Conservation (phyloP, 768 basidiomycete genomes). For the Antrodiella citrinella region DNA sequence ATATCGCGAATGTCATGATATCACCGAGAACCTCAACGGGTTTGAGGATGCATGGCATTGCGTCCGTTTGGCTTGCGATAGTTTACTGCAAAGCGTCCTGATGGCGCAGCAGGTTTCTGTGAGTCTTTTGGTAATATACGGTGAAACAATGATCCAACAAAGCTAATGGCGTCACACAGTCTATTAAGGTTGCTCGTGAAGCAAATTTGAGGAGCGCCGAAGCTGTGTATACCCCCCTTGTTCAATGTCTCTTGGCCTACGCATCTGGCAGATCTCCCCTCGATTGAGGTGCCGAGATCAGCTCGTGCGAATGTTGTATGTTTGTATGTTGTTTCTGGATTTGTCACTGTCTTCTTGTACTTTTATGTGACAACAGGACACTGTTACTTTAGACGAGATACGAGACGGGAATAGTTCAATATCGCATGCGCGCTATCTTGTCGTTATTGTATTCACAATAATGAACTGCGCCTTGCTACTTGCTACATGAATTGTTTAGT, state of each 20-base stretch:
- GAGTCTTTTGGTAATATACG: too few species aligned
- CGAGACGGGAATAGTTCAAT: too few species aligned
- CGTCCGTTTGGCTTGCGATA: constrained; percentile 15
- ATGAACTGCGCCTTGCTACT: too few species aligned
- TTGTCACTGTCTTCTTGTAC: too few species aligned
- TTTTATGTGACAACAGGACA: too few species aligned
- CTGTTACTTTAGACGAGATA: too few species aligned
- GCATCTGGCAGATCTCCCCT: constrained; percentile 16
- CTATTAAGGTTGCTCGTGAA: constrained; percentile 12
- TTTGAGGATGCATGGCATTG: constrained; percentile 24
- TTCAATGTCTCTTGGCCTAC: constrained; percentile 21
- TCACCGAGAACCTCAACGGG: constrained; percentile 14
- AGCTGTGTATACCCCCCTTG: constrained; percentile 17
- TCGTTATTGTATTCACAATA: too few species aligned
- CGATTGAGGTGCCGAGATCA: neutral
- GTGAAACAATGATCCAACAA: too few species aligned
- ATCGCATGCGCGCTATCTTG: too few species aligned
- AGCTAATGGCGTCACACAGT: too few species aligned
- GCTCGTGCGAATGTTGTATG: neutral
- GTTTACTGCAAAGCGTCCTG: constrained; percentile 16
- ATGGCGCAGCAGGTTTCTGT: constrained; percentile 17
- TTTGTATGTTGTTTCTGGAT: neutral
- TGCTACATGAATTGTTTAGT: too few species aligned
- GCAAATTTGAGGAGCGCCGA: constrained; percentile 15
- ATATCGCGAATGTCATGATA: constrained; percentile 15